These are phyloP conservation scores for Apium graveolens DNA, from an alignment of 129 eudicot species.

Conservation along the genomic window DNA sequence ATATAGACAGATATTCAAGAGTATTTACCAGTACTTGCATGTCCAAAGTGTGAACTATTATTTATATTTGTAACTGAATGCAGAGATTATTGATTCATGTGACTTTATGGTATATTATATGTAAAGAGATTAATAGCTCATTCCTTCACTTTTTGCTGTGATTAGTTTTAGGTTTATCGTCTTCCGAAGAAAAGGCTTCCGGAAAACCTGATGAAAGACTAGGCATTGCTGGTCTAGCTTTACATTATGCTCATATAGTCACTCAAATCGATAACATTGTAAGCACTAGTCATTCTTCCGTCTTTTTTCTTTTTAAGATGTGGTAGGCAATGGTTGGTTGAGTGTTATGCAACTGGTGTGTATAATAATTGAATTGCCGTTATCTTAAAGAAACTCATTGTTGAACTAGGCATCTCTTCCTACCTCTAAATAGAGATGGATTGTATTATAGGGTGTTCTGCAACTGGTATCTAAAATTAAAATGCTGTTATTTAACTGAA, in stretches of 20 bases:
- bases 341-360: background rate
- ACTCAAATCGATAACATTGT: constrained; percentile 90
- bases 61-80: background rate
- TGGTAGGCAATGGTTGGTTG: background rate
- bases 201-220: constrained; percentile 58
- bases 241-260: constrained; percentile 84
- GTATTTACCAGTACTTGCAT: background rate
- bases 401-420: constrained; percentile 68
- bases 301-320: constrained; percentile 1
- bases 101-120: background rate
- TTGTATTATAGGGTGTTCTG: constrained; percentile 37
- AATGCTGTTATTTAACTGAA: background rate
- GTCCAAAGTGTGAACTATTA: background rate
- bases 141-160: background rate
- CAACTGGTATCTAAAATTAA: background rate
- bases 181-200: constrained; percentile 29
- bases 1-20: background rate
- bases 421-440: constrained; percentile 59
- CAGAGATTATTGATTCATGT: background rate
- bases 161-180: constrained; percentile 24
- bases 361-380: background rate
- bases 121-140: no score
- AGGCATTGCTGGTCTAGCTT: constrained; percentile 88
- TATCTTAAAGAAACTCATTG: background rate
- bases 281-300: constrained; percentile 22